These are phyloP conservation scores for Amoebophrya sp. DNA, from an alignment of 169 alveolate genomes.

Conservation along the genomic window DNA sequence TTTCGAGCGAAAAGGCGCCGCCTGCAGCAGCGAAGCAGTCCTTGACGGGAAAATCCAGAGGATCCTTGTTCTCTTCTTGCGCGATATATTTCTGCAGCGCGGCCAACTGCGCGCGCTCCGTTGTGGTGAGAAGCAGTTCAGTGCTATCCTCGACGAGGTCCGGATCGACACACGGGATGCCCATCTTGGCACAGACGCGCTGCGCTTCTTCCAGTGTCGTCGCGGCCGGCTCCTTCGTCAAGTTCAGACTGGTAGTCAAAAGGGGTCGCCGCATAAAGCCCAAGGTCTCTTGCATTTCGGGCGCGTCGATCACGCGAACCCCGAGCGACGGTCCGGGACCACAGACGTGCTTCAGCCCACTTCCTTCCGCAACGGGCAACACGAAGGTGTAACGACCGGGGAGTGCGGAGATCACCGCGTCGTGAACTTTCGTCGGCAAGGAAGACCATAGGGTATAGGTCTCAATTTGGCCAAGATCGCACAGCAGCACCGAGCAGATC, in stretches of 20 bases:
- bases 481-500: neutral
- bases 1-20: too few relatives aligned
- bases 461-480: neutral
- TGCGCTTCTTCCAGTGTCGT: neutral
- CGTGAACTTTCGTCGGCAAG: neutral
- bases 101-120: too few relatives aligned
- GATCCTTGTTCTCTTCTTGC: too few relatives aligned
- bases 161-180: neutral
- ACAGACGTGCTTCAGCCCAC: neutral
- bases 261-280: neutral
- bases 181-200: neutral
- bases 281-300: neutral
- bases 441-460: neutral
- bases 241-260: neutral
- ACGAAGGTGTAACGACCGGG: neutral
- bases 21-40: too few relatives aligned
- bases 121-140: too few relatives aligned
- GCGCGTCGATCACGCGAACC: neutral
- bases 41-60: too few relatives aligned
- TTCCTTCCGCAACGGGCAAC: neutral
- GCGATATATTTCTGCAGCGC: too few relatives aligned
- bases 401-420: neutral
- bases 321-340: neutral
- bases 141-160: too few relatives aligned
- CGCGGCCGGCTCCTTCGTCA: neutral